Conservation (phyloP, 129 eudicot species). For the Kitagawia praeruptora region DNA sequence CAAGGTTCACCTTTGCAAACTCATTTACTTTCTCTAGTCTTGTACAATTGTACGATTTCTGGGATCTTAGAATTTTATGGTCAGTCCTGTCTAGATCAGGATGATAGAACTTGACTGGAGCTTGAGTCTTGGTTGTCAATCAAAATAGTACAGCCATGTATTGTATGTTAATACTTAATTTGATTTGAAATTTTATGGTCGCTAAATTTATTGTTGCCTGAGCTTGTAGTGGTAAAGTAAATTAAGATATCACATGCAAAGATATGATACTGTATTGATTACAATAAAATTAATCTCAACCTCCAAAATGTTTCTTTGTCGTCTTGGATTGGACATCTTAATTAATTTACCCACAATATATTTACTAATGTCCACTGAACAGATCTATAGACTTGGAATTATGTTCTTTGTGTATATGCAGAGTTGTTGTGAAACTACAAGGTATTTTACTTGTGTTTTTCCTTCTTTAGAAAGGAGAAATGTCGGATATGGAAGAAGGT, state of each 20-base stretch:
- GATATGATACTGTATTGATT: neutral
- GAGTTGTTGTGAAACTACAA: neutral
- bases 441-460: neutral
- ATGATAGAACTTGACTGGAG: neutral
- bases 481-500: constrained; percentile 89
- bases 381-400: neutral
- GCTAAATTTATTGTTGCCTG: neutral
- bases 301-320: neutral
- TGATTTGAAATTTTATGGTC: neutral
- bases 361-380: neutral
- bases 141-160: neutral
- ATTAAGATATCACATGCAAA: neutral
- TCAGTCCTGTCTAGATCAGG: no score
- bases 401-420: neutral
- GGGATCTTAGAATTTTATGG: neutral
- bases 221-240: neutral
- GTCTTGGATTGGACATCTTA: neutral
- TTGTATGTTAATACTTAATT: neutral
- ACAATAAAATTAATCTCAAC: neutral
- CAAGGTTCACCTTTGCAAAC: neutral
- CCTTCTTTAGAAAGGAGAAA: constrained; percentile 72
- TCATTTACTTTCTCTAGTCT: neutral
- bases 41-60: neutral
- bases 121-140: no score
- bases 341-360: neutral